Percentiles rank a stretch among this genome's conserved stretches.
phyloP scores from a whole-genome alignment of 2,329 filamentous ascomycete species.

The Neocatenulostroma microsporum region DNA sequence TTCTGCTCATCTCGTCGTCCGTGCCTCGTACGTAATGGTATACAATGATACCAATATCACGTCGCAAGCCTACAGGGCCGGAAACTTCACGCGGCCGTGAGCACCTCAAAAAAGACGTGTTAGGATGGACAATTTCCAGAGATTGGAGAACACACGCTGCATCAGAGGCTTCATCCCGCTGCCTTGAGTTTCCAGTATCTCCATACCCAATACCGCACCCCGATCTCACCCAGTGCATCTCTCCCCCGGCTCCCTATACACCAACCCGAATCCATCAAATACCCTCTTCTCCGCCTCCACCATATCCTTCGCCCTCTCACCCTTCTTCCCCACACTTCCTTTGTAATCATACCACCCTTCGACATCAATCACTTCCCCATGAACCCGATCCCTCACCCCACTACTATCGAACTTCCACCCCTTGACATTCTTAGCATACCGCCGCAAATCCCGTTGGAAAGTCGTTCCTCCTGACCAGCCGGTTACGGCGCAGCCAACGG shows the following conservation, averaged over 20 bases:
- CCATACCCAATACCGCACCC: too few species aligned
- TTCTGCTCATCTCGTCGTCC: too few species aligned
- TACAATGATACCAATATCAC: too few species aligned
- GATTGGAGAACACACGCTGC: too few species aligned
- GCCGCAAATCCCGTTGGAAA: slow-evolving; percentile 76
- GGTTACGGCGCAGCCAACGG: slow-evolving; percentile 75
- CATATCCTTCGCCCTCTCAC: slow-evolving; percentile 48
- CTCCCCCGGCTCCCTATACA: slow-evolving; percentile 36
- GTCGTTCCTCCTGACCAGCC: slow-evolving; percentile 82
- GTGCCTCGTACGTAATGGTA: too few species aligned
- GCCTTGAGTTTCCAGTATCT: too few species aligned
- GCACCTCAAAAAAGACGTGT: too few species aligned
- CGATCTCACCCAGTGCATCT: slow-evolving; percentile 39
- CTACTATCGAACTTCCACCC: slow-evolving; percentile 86
- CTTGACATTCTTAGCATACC: slow-evolving; percentile 66
- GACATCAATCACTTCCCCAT: slow-evolving; percentile 66
- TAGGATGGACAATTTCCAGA: too few species aligned
- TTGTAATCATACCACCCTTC: slow-evolving; percentile 74
- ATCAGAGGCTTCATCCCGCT: too few species aligned
- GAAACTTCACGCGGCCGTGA: too few species aligned
- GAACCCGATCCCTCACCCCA: slow-evolving; percentile 61
- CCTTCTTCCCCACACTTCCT: slow-evolving; percentile 31
- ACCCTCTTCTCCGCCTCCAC: slow-evolving; percentile 70
- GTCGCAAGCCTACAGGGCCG: too few species aligned
- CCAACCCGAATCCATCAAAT: slow-evolving; percentile 66